Conservation (phyloP, 768 basidiomycete species). For the Nidularia pulvinata region DNA sequence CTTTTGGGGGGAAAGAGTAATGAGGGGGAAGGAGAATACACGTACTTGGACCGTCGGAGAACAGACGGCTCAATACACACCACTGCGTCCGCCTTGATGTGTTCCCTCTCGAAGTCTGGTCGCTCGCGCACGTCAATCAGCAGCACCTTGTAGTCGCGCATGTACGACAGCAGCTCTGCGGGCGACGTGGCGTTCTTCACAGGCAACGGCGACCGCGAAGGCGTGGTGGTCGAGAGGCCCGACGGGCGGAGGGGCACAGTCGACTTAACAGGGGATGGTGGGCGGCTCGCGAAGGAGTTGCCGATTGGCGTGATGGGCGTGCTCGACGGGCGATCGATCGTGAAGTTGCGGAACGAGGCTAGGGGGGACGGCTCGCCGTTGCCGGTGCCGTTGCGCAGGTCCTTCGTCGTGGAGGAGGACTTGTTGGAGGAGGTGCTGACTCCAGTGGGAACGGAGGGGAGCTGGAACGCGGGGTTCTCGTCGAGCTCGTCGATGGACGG, state of each 20-base stretch:
- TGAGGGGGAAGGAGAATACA: conserved; percentile 19
- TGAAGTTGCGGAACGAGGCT: conserved; percentile 32
- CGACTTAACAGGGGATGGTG: conserved; percentile 52
- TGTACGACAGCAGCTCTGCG: conserved; percentile 56
- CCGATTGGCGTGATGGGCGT: conserved; percentile 63
- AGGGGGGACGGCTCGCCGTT: conserved; percentile 23
- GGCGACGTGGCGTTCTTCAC: conserved; percentile 61
- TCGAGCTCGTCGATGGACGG: conserved; percentile 80
- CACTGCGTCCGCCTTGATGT: conserved; percentile 65
- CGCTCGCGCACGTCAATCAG: conserved; percentile 84
- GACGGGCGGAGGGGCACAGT: conserved; percentile 25
- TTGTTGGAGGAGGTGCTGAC: conserved; percentile 22
- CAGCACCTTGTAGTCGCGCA: conserved; percentile 60
- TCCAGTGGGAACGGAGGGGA: conserved; percentile 50
- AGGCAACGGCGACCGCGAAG: conserved; percentile 42
- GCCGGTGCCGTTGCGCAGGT: conserved; percentile 12
- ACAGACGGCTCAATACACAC: conserved; percentile 89
- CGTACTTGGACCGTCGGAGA: conserved; percentile 62
- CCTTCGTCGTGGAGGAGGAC: conserved; percentile 10
- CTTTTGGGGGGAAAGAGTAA: conserved; percentile 2
- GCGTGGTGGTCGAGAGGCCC: conserved; percentile 31
- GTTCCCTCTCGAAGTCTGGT: conserved; percentile 73
- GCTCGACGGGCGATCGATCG: conserved; percentile 63
- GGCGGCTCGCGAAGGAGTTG: conserved; percentile 60
- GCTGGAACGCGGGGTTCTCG: conserved; percentile 46